phyloP scores from a whole-genome alignment of 2,329 filamentous ascomycete genomes.

The Bisporella sp. region DNA sequence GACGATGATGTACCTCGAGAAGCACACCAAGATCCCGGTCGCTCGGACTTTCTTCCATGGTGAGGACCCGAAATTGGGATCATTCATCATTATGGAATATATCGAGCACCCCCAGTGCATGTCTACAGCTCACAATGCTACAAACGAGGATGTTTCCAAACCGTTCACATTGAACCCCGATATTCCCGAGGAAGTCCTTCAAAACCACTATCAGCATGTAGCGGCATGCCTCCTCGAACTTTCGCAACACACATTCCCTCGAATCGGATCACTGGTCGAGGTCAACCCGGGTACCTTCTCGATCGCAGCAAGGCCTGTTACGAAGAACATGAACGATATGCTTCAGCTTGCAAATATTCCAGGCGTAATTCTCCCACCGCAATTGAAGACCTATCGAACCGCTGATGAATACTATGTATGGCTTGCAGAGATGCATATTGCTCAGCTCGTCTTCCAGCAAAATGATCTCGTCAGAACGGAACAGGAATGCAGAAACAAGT shows the following conservation, averaged over 20 bases:
- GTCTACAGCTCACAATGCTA: background rate
- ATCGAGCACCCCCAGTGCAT: constrained; percentile 13
- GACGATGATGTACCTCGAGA: constrained; percentile 15
- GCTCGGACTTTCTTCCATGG: constrained; percentile 19
- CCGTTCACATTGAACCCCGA: constrained; percentile 22
- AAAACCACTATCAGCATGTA: constrained; percentile 10
- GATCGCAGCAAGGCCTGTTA: constrained; percentile 9
- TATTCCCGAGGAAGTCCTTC: constrained; percentile 6
- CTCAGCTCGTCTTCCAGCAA: constrained; percentile 34
- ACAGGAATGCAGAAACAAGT: constrained; percentile 36
- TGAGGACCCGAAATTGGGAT: constrained; percentile 17
- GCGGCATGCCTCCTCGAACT: constrained; percentile 11
- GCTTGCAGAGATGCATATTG: constrained; percentile 28
- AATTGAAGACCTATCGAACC: constrained; percentile 6
- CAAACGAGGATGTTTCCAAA: constrained; percentile 2
- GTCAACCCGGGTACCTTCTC: constrained; percentile 1
- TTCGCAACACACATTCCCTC: constrained; percentile 8
- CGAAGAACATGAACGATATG: constrained; percentile 16
- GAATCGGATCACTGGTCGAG: constrained; percentile 11
- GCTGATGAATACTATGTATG: constrained; percentile 9
- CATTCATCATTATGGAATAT: constrained; percentile 32
- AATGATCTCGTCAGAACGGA: constrained; percentile 31
- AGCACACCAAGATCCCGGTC: constrained; percentile 20
- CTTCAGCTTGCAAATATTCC: constrained; percentile 12
- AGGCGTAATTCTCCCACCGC: constrained; percentile 4